These are phyloP conservation scores for Ophiostoma perfectum DNA, from an alignment of 2,329 filamentous ascomycete genomes.

Conservation along the genomic window DNA sequence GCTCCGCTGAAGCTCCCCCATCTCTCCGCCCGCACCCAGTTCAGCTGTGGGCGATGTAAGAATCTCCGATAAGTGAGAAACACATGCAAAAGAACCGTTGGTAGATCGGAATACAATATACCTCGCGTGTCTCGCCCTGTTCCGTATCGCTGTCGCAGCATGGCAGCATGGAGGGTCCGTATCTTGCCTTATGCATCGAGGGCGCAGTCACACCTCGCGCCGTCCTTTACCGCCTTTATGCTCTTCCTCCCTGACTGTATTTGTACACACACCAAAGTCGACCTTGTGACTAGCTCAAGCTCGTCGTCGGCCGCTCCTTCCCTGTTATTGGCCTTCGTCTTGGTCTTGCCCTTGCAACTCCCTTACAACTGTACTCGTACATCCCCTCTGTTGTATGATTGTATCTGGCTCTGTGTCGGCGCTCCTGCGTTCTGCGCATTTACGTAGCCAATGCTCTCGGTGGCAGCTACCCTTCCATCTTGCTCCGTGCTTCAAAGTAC, in stretches of 20 bases:
- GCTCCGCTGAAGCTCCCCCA: constrained; percentile 1
- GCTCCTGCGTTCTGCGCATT: too few species aligned
- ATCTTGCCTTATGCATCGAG: constrained; percentile 11
- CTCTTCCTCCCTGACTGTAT: background rate
- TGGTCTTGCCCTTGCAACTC: background rate
- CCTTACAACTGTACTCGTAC: too few species aligned
- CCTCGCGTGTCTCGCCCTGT: background rate
- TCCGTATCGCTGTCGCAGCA: background rate
- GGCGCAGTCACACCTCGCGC: constrained; percentile 9
- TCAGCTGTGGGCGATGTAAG: background rate
- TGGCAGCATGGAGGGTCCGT: background rate
- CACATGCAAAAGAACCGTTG: too few species aligned
- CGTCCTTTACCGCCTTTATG: constrained; percentile 2
- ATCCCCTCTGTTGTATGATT: background rate
- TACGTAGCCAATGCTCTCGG: too few species aligned
- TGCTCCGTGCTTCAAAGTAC: constrained; percentile 1
- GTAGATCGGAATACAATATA: background rate
- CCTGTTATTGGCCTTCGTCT: background rate
- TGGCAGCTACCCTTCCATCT: background rate
- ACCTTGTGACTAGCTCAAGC: constrained; percentile 12
- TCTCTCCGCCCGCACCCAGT: background rate
- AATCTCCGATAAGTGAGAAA: background rate
- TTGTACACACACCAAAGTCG: constrained; percentile 10
- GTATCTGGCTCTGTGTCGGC: too few species aligned
- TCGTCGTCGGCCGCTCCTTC: constrained; percentile 9